Conservation (phyloP, 257 asterid genomes). For the Lithospermum erythrorhizon region DNA sequence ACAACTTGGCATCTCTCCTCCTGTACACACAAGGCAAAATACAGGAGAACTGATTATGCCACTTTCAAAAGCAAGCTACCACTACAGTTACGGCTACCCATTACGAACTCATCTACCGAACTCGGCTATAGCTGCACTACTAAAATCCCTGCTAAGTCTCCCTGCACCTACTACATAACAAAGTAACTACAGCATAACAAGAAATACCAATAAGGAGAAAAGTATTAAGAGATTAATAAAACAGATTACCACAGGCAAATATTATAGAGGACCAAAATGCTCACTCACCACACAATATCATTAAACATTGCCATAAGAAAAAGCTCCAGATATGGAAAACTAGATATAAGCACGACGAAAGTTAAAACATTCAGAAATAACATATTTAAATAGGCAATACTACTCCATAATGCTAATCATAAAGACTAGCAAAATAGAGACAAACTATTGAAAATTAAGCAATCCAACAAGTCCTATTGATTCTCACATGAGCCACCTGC, state of each 20-base stretch:
- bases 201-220: no score
- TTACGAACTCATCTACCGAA: conserved; percentile 34
- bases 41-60: conserved; percentile 61
- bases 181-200: conserved; percentile 1
- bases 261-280: conserved; percentile 8
- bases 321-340: conserved; percentile 31
- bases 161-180: conserved; percentile 18
- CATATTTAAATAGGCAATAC: conserved; percentile 28
- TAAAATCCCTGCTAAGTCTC: conserved; percentile 21
- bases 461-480: conserved; percentile 46
- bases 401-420: conserved; percentile 45
- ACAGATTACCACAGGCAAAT: conserved; percentile 5
- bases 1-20: conserved; percentile 27
- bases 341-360: conserved; percentile 36
- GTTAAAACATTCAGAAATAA: conserved; percentile 34
- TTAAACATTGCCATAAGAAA: conserved; percentile 29
- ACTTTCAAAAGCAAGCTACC: conserved; percentile 53
- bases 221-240: neutral
- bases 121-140: conserved; percentile 27
- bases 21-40: conserved; percentile 79
- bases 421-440: conserved; percentile 37
- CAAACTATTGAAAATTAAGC: conserved; percentile 37
- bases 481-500: conserved; percentile 30
- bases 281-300: conserved; percentile 11
- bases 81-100: conserved; percentile 44